Evolutionary conservation across 768 basidiomycete species (phyloP).

Genomic region (Piloderma croceum): DNA sequence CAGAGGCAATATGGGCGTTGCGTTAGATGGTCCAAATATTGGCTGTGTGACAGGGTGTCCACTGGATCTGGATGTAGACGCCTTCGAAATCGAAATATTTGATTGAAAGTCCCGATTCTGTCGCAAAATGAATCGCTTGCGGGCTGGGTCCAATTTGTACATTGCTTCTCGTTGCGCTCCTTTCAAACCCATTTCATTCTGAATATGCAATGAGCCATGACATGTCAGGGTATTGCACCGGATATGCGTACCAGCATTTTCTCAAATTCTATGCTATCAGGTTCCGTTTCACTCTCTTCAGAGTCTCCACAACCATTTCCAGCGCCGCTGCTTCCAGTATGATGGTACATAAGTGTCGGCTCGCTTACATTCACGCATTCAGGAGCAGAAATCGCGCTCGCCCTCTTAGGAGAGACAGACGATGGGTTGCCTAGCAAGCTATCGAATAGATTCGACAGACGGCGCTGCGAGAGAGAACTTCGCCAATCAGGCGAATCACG

Average conservation of each 20-base stretch:
- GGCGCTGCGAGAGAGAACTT: constrained; percentile 48
- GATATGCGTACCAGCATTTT: constrained; percentile 60
- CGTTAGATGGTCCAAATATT: constrained; percentile 60
- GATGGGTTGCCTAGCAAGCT: constrained; percentile 52
- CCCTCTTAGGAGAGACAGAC: constrained; percentile 31
- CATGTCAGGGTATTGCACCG: too few relatives aligned
- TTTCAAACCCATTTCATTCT: constrained; percentile 74
- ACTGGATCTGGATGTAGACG: constrained; percentile 22
- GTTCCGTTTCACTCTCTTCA: constrained; percentile 30
- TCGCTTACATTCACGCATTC: constrained; percentile 48
- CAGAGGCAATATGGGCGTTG: constrained; percentile 53
- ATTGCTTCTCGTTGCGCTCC: constrained; percentile 62
- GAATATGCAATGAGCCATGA: constrained; percentile 7
- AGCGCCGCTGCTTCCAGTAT: constrained; percentile 27
- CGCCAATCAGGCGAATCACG: constrained; percentile 43
- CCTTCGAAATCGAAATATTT: constrained; percentile 26
- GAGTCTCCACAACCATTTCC: constrained; percentile 16
- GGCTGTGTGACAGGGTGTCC: constrained; percentile 38
- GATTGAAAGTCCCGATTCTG: constrained; percentile 45
- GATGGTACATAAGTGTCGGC: constrained; percentile 52
- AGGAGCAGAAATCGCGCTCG: constrained; percentile 18
- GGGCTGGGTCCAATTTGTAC: constrained; percentile 52
- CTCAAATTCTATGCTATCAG: constrained; percentile 52
- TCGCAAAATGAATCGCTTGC: constrained; percentile 62
- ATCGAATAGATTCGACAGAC: constrained; percentile 62